Evolutionary conservation across 345 rosid genomes (phyloP).

Genomic region (Salix udensis): DNA sequence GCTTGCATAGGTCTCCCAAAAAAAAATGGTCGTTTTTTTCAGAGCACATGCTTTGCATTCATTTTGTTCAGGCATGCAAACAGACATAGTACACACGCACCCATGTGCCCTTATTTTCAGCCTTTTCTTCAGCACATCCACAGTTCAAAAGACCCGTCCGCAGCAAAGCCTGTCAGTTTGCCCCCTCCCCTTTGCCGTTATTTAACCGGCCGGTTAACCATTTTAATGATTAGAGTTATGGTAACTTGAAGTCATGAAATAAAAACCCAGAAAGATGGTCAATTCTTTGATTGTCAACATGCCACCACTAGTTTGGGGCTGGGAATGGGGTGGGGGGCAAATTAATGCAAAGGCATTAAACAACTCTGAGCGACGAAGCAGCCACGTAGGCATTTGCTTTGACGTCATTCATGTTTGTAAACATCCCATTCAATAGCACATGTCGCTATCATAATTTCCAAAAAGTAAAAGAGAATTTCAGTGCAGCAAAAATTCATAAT

Average conservation of each 20-base stretch:
- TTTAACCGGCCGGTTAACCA: background rate
- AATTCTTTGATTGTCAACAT: background rate
- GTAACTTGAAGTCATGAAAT: background rate
- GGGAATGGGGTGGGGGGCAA: background rate
- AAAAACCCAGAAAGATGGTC: background rate
- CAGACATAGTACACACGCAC: slow-evolving; percentile 31
- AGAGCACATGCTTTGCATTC: slow-evolving; percentile 32
- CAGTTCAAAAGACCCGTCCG: background rate
- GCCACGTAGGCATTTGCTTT: background rate
- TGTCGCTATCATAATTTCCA: background rate
- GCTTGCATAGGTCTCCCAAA: background rate
- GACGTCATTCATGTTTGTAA: background rate
- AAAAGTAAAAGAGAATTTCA: background rate
- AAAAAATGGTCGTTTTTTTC: background rate
- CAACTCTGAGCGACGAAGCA: background rate
- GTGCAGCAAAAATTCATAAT: background rate
- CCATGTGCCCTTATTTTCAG: slow-evolving; percentile 40
- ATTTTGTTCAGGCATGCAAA: slow-evolving; percentile 26
- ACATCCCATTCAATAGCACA: background rate
- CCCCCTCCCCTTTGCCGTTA: background rate
- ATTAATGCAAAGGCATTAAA: background rate
- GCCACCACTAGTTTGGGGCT: background rate
- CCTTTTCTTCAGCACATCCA: slow-evolving; percentile 2
- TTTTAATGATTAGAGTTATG: background rate
- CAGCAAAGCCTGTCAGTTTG: background rate